Conservation (phyloP, 2,329 filamentous ascomycete species). For the Penicillium sp. region DNA sequence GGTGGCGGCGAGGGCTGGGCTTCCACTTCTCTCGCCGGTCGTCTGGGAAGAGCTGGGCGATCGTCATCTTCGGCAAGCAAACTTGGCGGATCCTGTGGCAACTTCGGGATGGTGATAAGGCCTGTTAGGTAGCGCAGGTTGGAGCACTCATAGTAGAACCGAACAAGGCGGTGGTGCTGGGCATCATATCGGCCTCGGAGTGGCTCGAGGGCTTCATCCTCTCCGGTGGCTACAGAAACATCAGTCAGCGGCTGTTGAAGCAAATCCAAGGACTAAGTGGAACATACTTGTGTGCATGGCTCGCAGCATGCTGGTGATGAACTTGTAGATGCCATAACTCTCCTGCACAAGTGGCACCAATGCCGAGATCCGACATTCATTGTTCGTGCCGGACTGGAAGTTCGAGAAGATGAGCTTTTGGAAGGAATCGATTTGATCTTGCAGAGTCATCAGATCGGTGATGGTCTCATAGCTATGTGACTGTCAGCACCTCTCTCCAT, state of each 20-base stretch:
- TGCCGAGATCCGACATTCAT: conserved; percentile 93
- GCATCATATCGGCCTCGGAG: conserved; percentile 87
- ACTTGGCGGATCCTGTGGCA: conserved; percentile 91
- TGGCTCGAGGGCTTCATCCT: conserved; percentile 87
- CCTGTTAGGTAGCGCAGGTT: conserved; percentile 96
- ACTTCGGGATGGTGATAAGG: conserved; percentile 91
- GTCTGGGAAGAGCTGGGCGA: conserved; percentile 76
- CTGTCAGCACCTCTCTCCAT: conserved; percentile 23
- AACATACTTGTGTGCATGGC: conserved; percentile 90
- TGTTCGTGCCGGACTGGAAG: conserved; percentile 87
- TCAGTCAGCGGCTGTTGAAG: conserved; percentile 9
- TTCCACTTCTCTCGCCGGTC: conserved; percentile 70
- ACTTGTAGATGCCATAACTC: conserved; percentile 99
- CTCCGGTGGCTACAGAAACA: conserved; percentile 68
- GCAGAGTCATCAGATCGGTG: conserved; percentile 89
- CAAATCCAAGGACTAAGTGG: neutral
- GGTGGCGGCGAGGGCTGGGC: conserved; percentile 67
- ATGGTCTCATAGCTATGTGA: conserved; percentile 75
- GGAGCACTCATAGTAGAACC: conserved; percentile 99
- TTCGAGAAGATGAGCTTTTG: conserved; percentile 98
- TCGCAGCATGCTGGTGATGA: conserved; percentile 97
- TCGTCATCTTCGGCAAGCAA: conserved; percentile 81
- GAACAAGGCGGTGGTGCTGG: conserved; percentile 92
- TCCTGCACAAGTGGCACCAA: conserved; percentile 92
- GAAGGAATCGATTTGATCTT: conserved; percentile 98